Base-by-base conservation (phyloP, 2,329 filamentous ascomycete genomes). In the Exophiala spinifera region DNA sequence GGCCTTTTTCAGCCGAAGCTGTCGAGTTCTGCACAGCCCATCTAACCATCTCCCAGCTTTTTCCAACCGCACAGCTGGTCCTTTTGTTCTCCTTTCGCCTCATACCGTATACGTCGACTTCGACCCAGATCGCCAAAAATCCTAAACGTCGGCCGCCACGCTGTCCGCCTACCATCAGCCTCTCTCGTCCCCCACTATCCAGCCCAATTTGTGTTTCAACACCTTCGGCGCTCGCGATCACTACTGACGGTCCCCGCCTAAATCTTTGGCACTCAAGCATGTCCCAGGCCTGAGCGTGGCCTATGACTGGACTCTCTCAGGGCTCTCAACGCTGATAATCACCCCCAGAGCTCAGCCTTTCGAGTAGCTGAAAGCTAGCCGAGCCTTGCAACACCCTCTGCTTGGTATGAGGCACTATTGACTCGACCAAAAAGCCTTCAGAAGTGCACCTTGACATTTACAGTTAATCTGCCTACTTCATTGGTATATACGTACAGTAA, bases 401-500 rank as follows among this genome's bases (percentile, higher is more conserved):
- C 25, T 37, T 48, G 55, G 43, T 51, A 23, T 21, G 42, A 44
- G 42, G 42, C 49, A 40, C 33, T 44, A n/a, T 48, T 34, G 28
- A 44, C 20, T 23, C 49, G 34, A 37, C 46, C 53, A 56, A 59
- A 59, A 47, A 53, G 45, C 46, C 49, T 51, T 19, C 49, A 56
- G 45, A 56, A 59, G 53, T 51, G 49, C 56, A 28, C 28, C 14
- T 45, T 51, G 53, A 56, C 51, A 36, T 46, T 34, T 40, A 47
- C 28, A 17, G 44, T 50, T 42, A 31, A 36, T 15, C 19, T 34
- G n/a, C 8, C 37, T 44, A 36, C 44, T 28, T 33, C 42, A 55
- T 47, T 51, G 49, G 46, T 58, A 59, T 59, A 59, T 56, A 59
- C 57, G 53, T 56, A 54, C 50, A 55, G 46, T 56, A 57, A 44